Evolutionary conservation across 1,284 basidiomycete genomes (phyloP), one percentile per base, ranked within the genome.

Genomic region (Somion occarium): DNA sequence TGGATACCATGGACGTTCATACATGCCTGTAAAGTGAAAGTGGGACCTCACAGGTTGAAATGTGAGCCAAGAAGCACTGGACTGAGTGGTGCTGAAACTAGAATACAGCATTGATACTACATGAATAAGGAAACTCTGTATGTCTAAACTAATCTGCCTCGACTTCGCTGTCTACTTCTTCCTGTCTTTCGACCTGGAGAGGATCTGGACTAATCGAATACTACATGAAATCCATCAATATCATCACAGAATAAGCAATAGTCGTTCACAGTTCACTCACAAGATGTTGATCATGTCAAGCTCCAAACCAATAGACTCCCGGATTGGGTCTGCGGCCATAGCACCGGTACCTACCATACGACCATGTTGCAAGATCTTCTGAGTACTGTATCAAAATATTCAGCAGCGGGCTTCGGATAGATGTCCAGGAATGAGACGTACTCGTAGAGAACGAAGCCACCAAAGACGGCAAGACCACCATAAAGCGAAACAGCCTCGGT

Each of bases 211-310:
- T 15, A 93, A 75, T 30, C 91, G 85, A 56, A 93, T 79, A 64
- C 87, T 90, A 50, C 42, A 55, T 15, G 19, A 27, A 53, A 37
- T 18, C 30, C 30, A 39, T 30, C 9, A 48, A 19, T 30, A 3
- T 38, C 18, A 19, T 30, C 4, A 23, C 34, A 39, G 25, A 42
- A 5, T 12, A 15, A 13, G 24, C 18, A 12, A 37, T 5, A 26
- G 18, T 3, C 24, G 15, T 26, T 23, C 9, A 38, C 5, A 30
- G 18, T 48, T 44, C 22, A 72, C 81, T 56, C 57, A 87, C 88
- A 91, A 90, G 49, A 91, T 89, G 64, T 90, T 94, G 66, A 96
- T 84, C 76, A 93, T 88, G 64, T 93, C 90, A 50, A 96, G 77
- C 64, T 93, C 85, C 44, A 94, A 74, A 47, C 83, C 76, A 51